phyloP scores from a whole-genome alignment of 2,329 filamentous ascomycete species.

The Aspergillus sp. region DNA sequence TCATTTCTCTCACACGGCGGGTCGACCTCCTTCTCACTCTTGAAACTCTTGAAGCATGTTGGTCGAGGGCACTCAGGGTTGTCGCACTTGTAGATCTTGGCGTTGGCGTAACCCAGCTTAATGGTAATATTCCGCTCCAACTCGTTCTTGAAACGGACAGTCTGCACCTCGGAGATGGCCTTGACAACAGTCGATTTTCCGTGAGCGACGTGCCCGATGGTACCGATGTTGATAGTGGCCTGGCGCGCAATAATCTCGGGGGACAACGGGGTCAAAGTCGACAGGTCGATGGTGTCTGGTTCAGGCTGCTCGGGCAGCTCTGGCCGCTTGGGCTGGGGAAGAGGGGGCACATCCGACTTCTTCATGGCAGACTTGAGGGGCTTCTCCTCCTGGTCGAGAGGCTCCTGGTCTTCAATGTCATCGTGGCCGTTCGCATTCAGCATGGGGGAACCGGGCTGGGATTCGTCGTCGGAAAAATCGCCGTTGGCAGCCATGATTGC shows the following conservation, averaged over 20 bases:
- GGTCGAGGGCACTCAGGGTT: conserved; percentile 85
- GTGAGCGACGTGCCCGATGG: conserved; percentile 97
- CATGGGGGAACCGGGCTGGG: conserved; percentile 51
- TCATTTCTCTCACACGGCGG: conserved; percentile 92
- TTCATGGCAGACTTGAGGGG: conserved; percentile 81
- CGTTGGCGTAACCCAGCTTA: conserved; percentile 98
- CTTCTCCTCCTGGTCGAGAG: conserved; percentile 59
- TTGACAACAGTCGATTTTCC: conserved; percentile 98
- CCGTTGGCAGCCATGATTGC: conserved; percentile 53
- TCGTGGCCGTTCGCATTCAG: conserved; percentile 55
- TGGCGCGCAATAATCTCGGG: conserved; percentile 97
- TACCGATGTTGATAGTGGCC: conserved; percentile 98
- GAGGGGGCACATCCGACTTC: conserved; percentile 55
- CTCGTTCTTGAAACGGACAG: conserved; percentile 99
- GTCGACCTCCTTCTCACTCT: conserved; percentile 98
- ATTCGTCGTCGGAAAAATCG: conserved; percentile 52
- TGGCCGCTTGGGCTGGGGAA: conserved; percentile 57
- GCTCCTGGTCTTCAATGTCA: conserved; percentile 73
- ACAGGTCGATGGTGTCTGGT: conserved; percentile 80
- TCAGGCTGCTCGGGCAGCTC: conserved; percentile 86
- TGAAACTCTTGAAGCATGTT: conserved; percentile 93
- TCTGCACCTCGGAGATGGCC: conserved; percentile 98
- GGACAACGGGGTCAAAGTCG: conserved; percentile 74
- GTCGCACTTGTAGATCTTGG: conserved; percentile 99
- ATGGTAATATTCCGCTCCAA: conserved; percentile 99